A percentile compares a stretch with the other conserved stretches of the same genome.
phyloP scores from a whole-genome alignment of 1,284 basidiomycete genomes.

The Sutorius eximius region DNA sequence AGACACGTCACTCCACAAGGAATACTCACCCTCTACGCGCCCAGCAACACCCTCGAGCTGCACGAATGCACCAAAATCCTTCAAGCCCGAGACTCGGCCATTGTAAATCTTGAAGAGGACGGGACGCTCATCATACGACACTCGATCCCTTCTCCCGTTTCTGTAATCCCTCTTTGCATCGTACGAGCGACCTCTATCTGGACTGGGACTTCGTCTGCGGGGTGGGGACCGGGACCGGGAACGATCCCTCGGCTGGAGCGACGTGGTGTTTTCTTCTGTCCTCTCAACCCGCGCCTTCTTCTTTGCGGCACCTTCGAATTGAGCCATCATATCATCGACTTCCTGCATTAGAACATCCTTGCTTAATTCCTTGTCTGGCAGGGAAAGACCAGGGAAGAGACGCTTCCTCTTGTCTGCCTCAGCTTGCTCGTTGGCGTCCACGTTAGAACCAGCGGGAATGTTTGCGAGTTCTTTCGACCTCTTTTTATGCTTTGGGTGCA shows the following conservation, averaged over 20 bases:
- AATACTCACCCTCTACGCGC: constrained; percentile 76
- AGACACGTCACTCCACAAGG: background rate
- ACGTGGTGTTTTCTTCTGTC: constrained; percentile 49
- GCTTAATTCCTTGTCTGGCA: constrained; percentile 72
- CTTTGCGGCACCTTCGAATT: constrained; percentile 69
- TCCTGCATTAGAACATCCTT: constrained; percentile 76
- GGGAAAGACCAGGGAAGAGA: constrained; percentile 89
- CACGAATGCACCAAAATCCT: constrained; percentile 96
- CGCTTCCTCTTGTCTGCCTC: constrained; percentile 79
- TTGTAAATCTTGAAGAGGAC: constrained; percentile 94
- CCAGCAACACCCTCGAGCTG: constrained; percentile 85
- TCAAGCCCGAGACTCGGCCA: constrained; percentile 82
- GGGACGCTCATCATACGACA: constrained; percentile 74
- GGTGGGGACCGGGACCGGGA: constrained; percentile 47
- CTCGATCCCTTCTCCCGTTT: constrained; percentile 39
- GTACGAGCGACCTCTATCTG: constrained; percentile 50
- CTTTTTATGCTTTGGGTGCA: constrained; percentile 97
- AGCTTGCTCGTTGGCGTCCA: constrained; percentile 36
- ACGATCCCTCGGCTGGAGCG: constrained; percentile 55
- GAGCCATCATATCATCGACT: constrained; percentile 84
- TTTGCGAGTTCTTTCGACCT: constrained; percentile 48
- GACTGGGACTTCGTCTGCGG: constrained; percentile 54
- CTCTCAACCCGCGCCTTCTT: constrained; percentile 53
- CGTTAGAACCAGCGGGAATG: constrained; percentile 39
- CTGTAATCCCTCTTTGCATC: constrained; percentile 45